Evolutionary conservation across 2,329 filamentous ascomycete species (phyloP).

Genomic region (Aspergillus floridensis): DNA sequence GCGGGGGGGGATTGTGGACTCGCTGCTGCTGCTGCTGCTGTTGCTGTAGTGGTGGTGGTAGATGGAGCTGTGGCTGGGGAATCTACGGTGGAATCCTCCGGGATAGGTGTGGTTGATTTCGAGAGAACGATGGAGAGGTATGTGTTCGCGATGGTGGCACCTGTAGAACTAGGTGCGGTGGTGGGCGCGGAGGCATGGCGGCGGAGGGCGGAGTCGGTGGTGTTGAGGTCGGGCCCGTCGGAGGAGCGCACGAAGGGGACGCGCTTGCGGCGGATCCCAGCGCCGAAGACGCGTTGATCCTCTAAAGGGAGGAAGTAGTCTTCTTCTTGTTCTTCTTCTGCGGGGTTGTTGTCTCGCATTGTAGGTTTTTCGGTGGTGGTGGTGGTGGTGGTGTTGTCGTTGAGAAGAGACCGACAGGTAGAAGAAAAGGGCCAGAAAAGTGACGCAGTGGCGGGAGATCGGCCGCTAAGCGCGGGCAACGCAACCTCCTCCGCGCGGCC

Average conservation of each 20-base stretch:
- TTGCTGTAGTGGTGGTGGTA: background rate
- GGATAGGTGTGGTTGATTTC: slow-evolving; percentile 10
- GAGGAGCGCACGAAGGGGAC: slow-evolving; percentile 59
- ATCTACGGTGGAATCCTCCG: background rate
- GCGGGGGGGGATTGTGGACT: background rate
- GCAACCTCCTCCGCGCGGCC: background rate
- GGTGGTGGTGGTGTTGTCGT: background rate
- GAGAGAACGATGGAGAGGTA: slow-evolving; percentile 50
- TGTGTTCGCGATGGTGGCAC: slow-evolving; percentile 36
- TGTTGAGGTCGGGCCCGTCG: slow-evolving; percentile 29
- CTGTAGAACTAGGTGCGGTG: slow-evolving; percentile 18
- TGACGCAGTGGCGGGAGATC: slow-evolving; percentile 26
- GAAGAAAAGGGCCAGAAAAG: background rate
- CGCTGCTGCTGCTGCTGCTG: no score
- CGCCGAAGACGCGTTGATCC: slow-evolving; percentile 60
- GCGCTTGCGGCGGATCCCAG: slow-evolving; percentile 61
- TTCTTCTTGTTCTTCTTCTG: slow-evolving; percentile 54
- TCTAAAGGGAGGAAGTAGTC: slow-evolving; percentile 58
- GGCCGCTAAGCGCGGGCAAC: slow-evolving; percentile 14
- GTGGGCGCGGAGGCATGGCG: slow-evolving; percentile 19
- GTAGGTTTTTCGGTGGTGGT: no score
- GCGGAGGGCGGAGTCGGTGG: slow-evolving; percentile 33
- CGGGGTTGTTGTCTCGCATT: slow-evolving; percentile 21
- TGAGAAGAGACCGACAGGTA: background rate
- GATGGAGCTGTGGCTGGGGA: slow-evolving; percentile 1